Evolutionary conservation across 208 protist genomes (phyloP).

Genomic region (Jaenimonas drosophilae): DNA sequence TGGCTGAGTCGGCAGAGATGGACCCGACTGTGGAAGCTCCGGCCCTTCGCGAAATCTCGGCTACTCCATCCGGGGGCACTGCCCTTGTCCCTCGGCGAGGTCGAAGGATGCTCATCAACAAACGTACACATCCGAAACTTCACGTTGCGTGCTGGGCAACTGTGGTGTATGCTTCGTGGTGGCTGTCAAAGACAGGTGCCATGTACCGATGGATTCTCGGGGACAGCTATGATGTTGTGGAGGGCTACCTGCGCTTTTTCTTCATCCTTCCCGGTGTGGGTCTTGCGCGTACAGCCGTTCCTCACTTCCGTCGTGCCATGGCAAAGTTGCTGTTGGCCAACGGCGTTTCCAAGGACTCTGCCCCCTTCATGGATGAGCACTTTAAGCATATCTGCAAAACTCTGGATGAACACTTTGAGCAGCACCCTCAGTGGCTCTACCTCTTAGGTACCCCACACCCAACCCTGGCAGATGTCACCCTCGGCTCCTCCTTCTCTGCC

Average conservation of each 20-base stretch:
- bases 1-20: constrained; percentile 49
- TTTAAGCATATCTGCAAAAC: constrained; percentile 61
- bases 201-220: constrained; percentile 73
- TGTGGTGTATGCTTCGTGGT: constrained; percentile 77
- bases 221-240: constrained; percentile 45
- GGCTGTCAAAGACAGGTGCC: constrained; percentile 54
- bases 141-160: constrained; percentile 57
- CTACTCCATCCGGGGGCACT: neutral
- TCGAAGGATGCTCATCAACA: constrained; percentile 22
- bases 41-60: too few species aligned
- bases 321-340: constrained; percentile 25
- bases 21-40: constrained; percentile 17
- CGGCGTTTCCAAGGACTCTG: constrained; percentile 55
- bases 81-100: neutral
- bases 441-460: constrained; percentile 77
- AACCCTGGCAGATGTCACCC: constrained; percentile 71
- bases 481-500: constrained; percentile 59
- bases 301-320: constrained; percentile 44
- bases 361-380: constrained; percentile 72
- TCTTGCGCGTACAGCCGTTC: constrained; percentile 26
- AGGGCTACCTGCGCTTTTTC: constrained; percentile 71
- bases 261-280: constrained; percentile 32
- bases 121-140: constrained; percentile 56
- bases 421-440: constrained; percentile 23
- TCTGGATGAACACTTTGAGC: constrained; percentile 55